Base-by-base conservation (phyloP, 164 flowering plant species). In the Piper betle region DNA sequence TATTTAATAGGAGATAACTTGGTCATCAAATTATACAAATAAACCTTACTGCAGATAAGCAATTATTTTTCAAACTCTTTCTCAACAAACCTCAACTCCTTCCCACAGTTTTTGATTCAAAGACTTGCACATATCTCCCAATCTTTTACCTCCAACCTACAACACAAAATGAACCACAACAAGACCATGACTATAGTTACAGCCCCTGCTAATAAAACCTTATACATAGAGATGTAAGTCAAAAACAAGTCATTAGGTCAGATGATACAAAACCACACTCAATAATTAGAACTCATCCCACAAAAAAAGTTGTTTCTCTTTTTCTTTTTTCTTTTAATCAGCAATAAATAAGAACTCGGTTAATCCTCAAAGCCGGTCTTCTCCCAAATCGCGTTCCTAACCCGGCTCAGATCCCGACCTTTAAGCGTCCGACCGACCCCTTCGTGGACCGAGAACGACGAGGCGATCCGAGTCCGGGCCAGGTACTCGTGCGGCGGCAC, bases 401-500 rank as follows among this genome's bases (percentile, higher is more conserved):
- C 78, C 41, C 72, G 61, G 39, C 75, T 68, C 68, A 74, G 63
- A 60, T 74, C 78, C 58, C 78, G 66, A 1, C 75, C 78, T 63
- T 71, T 74, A 17, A 74, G 58, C 3, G 78, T 74, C 62, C 75
- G 57, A 18, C 75, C 74, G 4, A 66, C 58, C 62, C 78, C 74
- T 63, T 74, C 72, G 46, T 71, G 68, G n/a, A 71, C 75, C 43
- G 75, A 71, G 40, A 71, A 74, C 0, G 74, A 71, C n/a, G n/a
- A n/a, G 13, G 73, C 71, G 40, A 69, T 60, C 9, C 63, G 53
- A 4, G 73, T 69, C 60, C 71, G 62, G 37, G 71, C 73, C 52
- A 74, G 52, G 41, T 62, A 71, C 68, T 71, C 72, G 43, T 74
- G 78, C 2, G 78, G 78, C 10, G 78, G 78, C 39, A 75, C 46